These are phyloP conservation scores for Exophiala oligosperma DNA, from an alignment of 2,329 filamentous ascomycete genomes.

Conservation along the genomic window DNA sequence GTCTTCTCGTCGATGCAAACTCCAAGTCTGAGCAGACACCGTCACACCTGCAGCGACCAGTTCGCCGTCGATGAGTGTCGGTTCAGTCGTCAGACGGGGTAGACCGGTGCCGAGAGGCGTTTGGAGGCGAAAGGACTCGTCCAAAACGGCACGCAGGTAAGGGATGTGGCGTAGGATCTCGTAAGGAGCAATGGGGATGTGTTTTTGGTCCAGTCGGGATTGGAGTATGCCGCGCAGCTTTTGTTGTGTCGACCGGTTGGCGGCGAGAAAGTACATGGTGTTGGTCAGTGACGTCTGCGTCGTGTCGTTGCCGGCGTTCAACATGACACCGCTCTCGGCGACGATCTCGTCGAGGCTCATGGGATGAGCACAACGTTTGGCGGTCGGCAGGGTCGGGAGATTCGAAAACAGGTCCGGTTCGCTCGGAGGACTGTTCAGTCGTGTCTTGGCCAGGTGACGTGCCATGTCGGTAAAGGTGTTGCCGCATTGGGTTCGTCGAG, in stretches of 20 bases:
- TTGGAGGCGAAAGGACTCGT: slow-evolving; percentile 2
- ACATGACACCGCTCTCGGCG: slow-evolving; percentile 18
- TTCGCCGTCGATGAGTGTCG: neutral
- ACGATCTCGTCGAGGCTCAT: slow-evolving; percentile 12
- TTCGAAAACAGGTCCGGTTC: slow-evolving; percentile 16
- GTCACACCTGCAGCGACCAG: neutral
- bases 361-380: slow-evolving; percentile 6
- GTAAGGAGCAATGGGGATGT: neutral
- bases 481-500: slow-evolving; percentile 3
- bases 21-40: neutral
- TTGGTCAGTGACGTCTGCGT: slow-evolving; percentile 21
- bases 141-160: slow-evolving; percentile 6
- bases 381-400: slow-evolving; percentile 6
- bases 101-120: neutral
- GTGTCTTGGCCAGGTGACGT: slow-evolving; percentile 8
- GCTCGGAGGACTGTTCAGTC: slow-evolving; percentile 5
- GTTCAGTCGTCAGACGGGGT: neutral
- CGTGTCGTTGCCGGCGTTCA: slow-evolving; percentile 23
- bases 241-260: slow-evolving; percentile 11
- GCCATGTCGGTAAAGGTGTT: slow-evolving; percentile 18
- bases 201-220: neutral
- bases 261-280: slow-evolving; percentile 18
- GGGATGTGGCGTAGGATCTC: neutral
- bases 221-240: neutral
- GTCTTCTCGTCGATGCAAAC: neutral